phyloP scores from a whole-genome alignment of 1,139 yeast genomes.

The Kodamaea plutei region DNA sequence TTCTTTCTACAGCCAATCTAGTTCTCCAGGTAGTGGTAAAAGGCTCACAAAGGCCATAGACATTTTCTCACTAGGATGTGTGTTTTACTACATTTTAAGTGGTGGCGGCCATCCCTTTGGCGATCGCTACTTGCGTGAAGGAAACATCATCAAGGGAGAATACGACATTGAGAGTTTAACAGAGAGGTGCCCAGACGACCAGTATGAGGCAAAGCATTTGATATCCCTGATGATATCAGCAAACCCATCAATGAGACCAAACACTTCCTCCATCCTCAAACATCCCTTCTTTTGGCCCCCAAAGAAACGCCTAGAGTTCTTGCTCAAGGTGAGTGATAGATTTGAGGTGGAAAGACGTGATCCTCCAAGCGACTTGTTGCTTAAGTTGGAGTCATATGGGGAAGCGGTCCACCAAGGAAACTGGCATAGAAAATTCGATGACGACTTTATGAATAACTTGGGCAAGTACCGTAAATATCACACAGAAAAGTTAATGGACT shows the following conservation, averaged over 20 bases:
- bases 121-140: slow-evolving; percentile 80
- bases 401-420: slow-evolving; percentile 57
- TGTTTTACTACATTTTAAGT: slow-evolving; percentile 79
- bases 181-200: slow-evolving; percentile 39
- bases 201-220: slow-evolving; percentile 67
- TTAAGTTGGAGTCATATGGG: slow-evolving; percentile 57
- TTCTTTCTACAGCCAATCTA: slow-evolving; percentile 1
- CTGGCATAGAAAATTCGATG: slow-evolving; percentile 78
- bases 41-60: slow-evolving; percentile 89
- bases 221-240: slow-evolving; percentile 66
- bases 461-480: slow-evolving; percentile 90
- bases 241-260: slow-evolving; percentile 72
- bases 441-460: slow-evolving; percentile 68
- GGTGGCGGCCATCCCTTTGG: slow-evolving; percentile 95
- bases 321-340: slow-evolving; percentile 83
- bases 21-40: slow-evolving; percentile 29
- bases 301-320: slow-evolving; percentile 74
- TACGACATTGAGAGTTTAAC: slow-evolving; percentile 48
- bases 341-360: slow-evolving; percentile 86
- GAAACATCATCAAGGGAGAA: slow-evolving; percentile 76
- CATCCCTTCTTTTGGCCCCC: slow-evolving; percentile 89
- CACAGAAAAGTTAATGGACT: slow-evolving; percentile 72
- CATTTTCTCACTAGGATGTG: slow-evolving; percentile 92
- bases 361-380: slow-evolving; percentile 69
- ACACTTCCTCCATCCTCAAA: slow-evolving; percentile 58